Conservation (phyloP, 768 basidiomycete genomes). For the Goffeauzyma gilvescens region DNA sequence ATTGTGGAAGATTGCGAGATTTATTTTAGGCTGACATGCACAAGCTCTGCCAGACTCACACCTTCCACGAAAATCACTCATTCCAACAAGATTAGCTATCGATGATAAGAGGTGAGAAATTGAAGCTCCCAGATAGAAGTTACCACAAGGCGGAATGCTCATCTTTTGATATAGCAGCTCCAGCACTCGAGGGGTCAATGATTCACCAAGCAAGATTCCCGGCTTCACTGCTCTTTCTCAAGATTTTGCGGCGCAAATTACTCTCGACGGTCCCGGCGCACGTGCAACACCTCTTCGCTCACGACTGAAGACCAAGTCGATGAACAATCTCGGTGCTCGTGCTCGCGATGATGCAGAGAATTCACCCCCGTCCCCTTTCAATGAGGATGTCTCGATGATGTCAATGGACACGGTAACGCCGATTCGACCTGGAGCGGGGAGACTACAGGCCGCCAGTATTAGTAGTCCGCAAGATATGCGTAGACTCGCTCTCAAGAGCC, state of each 20-base stretch:
- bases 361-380: constrained; percentile 1
- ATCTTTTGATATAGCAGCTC: too few species aligned
- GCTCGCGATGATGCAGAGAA: constrained; percentile 3
- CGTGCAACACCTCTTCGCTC: constrained; percentile 4
- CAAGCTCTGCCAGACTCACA: too few species aligned
- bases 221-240: neutral
- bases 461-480: too few species aligned
- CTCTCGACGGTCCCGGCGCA: constrained; percentile 1
- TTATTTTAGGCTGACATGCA: too few species aligned
- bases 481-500: too few species aligned
- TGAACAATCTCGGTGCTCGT: constrained; percentile 6
- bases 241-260: neutral
- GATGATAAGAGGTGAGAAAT: constrained; percentile 4
- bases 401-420: too few species aligned
- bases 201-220: neutral
- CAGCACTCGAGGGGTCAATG: neutral
- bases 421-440: too few species aligned
- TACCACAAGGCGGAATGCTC: too few species aligned
- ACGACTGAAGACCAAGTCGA: constrained; percentile 5
- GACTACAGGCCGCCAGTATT: too few species aligned
- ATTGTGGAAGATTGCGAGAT: too few species aligned
- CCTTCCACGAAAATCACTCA: neutral
- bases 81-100: neutral
- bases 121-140: too few species aligned
- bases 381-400: constrained; percentile 2